phyloP scores from a whole-genome alignment of 495 filamentous ascomycete species.

The Aspergillus conjunctus region DNA sequence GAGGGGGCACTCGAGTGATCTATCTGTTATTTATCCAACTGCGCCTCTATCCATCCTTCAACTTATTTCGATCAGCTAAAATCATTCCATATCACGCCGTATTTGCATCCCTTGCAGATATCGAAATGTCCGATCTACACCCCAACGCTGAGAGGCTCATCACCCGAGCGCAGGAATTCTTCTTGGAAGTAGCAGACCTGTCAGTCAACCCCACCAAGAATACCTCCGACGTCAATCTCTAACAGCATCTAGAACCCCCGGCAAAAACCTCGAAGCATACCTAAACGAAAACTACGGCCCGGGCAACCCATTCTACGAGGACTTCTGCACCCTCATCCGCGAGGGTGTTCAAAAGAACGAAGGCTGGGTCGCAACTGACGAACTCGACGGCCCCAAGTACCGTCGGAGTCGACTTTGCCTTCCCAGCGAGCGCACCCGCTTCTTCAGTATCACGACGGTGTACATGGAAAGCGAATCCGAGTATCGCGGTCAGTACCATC shows the following conservation, averaged over 20 bases:
- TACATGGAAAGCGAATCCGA: conserved; percentile 47
- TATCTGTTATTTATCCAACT: neutral
- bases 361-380: conserved; percentile 45
- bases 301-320: conserved; percentile 42
- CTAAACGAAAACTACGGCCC: conserved; percentile 48
- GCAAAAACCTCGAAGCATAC: conserved; percentile 41
- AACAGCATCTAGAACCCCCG: conserved; percentile 40
- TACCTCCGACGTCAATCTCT: neutral
- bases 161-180: conserved; percentile 39
- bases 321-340: conserved; percentile 40
- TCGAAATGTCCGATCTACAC: conserved; percentile 16
- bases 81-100: no score
- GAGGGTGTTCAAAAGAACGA: conserved; percentile 39
- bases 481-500: conserved; percentile 48
- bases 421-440: conserved; percentile 40
- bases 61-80: no score
- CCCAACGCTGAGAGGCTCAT: conserved; percentile 45
- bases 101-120: no score
- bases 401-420: conserved; percentile 44
- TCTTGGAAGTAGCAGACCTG: conserved; percentile 45
- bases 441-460: conserved; percentile 53
- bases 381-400: conserved; percentile 44
- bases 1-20: neutral
- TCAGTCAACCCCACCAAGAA: conserved; percentile 20
- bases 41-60: neutral